Evolutionary conservation across 345 rosid genomes (phyloP), one percentile per base, ranked within the genome.

Genomic region (Theobroma cacao): DNA sequence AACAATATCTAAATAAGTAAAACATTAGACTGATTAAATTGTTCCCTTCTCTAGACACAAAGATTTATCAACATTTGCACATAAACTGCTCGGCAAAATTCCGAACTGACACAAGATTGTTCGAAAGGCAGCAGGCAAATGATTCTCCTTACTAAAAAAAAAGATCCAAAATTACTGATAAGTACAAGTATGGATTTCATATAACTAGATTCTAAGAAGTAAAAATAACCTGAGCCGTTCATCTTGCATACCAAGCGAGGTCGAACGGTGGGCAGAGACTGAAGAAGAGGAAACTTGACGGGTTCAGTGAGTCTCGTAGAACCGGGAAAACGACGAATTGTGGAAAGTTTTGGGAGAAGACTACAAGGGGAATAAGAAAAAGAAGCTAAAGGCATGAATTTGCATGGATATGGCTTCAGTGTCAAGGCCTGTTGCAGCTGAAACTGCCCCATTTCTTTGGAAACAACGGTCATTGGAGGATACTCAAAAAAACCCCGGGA

Each of bases 1-100:
- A 38, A 85, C 82, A 79, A 91, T 85, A 76, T 93, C 98, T 94
- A 81, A 7, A 48, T 41, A n/a, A n/a, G n/a, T n/a, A 47, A 12
- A 70, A 30, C 0, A 61, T 47, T 17, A 15, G 58, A 12, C 17
- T 41, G 59, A 70, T 41, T 8, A 30, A 30, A 69, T 26, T 28
- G 33, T 45, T 45, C 74, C 24, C 13, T 15, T 24, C 38, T 14
- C 12, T 6, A 28, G 22, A 14, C 56, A 68, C 55, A 45, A 43
- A 45, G 12, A 20, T 30, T 70, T 70, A 30, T 47, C 41, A 47
- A 55, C 17, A 48, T 1, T 48, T 70, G 74, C 60, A 70, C 60
- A 70, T 48, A 1, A 70, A 17, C 36, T 70, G 59, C 59, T 70
- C 59, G 74, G 59, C 0, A 50, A 70, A 70, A 47, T 30, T 38